Evolutionary conservation across 1,139 yeast genomes (phyloP), one percentile per base, ranked within the genome.

Genomic region (Arxiozyma slooffiae): DNA sequence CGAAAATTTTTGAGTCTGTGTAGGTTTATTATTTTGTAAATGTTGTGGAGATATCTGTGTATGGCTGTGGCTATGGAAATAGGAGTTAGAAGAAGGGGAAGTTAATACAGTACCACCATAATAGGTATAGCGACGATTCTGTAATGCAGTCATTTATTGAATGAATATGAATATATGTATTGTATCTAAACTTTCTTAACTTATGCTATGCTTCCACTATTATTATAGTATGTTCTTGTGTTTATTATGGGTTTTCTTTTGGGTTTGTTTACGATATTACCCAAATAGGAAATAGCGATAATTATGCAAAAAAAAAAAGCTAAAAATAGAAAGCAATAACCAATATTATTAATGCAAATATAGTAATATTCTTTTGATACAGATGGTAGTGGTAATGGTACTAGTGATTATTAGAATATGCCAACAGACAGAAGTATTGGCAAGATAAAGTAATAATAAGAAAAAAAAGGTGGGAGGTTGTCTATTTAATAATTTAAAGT

Each of bases 1-100:
- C 9, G 60, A 58, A 90, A 74, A 52, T 80, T 82, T 60, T 59
- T 67, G 18, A 9, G 36, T n/a, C n/a, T n/a, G n/a, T n/a, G n/a
- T n/a, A n/a, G n/a, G n/a, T n/a, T n/a, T n/a, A n/a, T n/a, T n/a
- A n/a, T n/a, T n/a, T n/a, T n/a, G n/a, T n/a, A n/a, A n/a, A n/a
- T n/a, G 7, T 8, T 26, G 18, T 26, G 40, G 50, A 38, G 46
- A 56, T 44, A 14, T 38, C 23, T 41, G 30, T 24, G 26, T 36
- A 11, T 49, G 48, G 3, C 47, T 17, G 17, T 26, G n/a, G 5
- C 30, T 47, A 48, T 44, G 22, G 38, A 21, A 23, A 38, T 30
- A 23, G 30, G 39, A 24, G 14, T 17, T 30, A 30, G 44, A 41
- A 16, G 34, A 42, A 14, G 52, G 49, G 17, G 50, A 41, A 4